Base-by-base conservation (phyloP, 1,139 yeast genomes). In the Kodamaea ohmeri region DNA sequence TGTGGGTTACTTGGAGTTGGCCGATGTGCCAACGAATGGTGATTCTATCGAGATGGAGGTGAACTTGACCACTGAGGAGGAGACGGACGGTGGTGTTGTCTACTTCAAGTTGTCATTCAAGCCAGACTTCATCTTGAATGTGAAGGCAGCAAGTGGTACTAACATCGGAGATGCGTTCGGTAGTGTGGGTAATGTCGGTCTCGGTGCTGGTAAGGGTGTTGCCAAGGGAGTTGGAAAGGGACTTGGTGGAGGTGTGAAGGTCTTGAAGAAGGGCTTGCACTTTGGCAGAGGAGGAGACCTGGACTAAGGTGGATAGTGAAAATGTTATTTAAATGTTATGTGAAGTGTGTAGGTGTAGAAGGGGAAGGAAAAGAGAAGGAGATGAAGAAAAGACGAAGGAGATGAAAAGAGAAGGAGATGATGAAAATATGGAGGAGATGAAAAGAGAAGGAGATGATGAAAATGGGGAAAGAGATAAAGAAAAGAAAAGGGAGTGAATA, bases 111-210 rank as follows among this genome's bases (percentile, higher is more conserved):
- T 83, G 41, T 61, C 74, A 4, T 89, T 88, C 65, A 70, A 73
- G 49, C 95, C 97, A 2, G 77, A 73, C 34, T 86, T 83, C 53
- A 73, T 87, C 13, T 61, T 79, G 35, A 61, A 72, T 32, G 67
- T 76, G 36, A 63, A 58, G 44, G 63, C 73, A 6, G 55, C 48
- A 25, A 56, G 66, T n/a, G 49, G 63, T 16, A 65, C 69, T 31
- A 57, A 62, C 30, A 64, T 70, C n/a, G 72, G 73, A 39, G 72
- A 64, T 39, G 68, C 73, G n/a, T 57, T 67, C 34, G 65, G 63
- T 15, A 45, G 52, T 6, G 70, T 68, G 18, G 61, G 60, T 16
- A 55, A 46, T 13, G 62, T 64, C 4, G 51, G 63, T 4, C 29
- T 34, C 24, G 70, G 67, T 14, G 70, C 67, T 21, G 79, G 78